These are phyloP conservation scores for Phytophthora litchii DNA, from an alignment of 352 stramenopile genomes.

Conservation along the genomic window DNA sequence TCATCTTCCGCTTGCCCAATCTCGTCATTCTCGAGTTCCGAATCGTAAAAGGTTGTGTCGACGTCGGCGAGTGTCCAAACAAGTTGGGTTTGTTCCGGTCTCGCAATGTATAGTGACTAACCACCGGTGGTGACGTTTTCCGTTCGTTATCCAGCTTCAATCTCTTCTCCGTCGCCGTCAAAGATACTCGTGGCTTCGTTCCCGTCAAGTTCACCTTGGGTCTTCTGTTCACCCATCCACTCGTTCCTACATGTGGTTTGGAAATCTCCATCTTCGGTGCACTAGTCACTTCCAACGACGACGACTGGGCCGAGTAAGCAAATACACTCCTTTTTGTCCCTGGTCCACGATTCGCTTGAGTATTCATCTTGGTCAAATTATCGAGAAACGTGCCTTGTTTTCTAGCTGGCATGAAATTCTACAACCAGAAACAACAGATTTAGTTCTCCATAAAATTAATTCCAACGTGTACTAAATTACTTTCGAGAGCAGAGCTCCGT, in stretches of 20 bases:
- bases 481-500: conserved; percentile 25
- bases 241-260: conserved; percentile 3
- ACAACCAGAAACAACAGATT: not conserved
- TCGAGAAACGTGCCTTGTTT: conserved; percentile 30
- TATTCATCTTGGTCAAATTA: conserved; percentile 25
- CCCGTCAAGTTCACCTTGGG: not conserved
- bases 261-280: conserved; percentile 22
- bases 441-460: too few relatives aligned
- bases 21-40: conserved; percentile 2
- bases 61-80: conserved; percentile 7
- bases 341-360: conserved; percentile 23
- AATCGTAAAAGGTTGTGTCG: conserved; percentile 7
- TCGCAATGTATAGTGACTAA: conserved; percentile 20
- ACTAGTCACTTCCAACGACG: conserved; percentile 35
- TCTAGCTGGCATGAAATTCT: conserved; percentile 35
- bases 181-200: conserved; percentile 5
- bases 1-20: conserved; percentile 34
- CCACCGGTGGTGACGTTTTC: conserved; percentile 5
- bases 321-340: not conserved
- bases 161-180: conserved; percentile 11
- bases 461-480: conserved; percentile 6
- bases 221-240: conserved; percentile 32
- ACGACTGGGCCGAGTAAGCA: conserved; percentile 8
- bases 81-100: conserved; percentile 14
- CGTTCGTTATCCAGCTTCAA: conserved; percentile 6